Evolutionary conservation across 1,284 basidiomycete species (phyloP).

Genomic region (Trichosporon sp.): DNA sequence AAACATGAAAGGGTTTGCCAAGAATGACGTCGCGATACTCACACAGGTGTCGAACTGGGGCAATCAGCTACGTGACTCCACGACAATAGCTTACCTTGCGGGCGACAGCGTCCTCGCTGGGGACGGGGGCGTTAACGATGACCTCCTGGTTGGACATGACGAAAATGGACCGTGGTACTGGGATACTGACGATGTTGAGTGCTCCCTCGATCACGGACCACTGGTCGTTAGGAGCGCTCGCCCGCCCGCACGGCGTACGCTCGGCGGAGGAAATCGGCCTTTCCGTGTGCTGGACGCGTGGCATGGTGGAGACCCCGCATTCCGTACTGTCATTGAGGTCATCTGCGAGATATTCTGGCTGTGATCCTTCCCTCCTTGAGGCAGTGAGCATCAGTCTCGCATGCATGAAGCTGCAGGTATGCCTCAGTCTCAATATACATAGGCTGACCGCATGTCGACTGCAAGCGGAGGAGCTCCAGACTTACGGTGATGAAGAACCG

Average conservation of each 20-base stretch:
- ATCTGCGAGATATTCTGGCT: too few species aligned
- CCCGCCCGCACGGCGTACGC: background rate
- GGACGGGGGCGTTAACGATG: slow-evolving; percentile 54
- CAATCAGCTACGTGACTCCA: background rate
- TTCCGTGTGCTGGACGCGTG: slow-evolving; percentile 2
- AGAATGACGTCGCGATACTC: slow-evolving; percentile 48
- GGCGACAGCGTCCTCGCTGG: slow-evolving; percentile 77
- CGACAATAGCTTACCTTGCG: slow-evolving; percentile 63
- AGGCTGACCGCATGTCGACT: too few species aligned
- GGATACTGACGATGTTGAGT: background rate
- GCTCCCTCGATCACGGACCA: background rate
- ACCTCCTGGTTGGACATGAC: slow-evolving; percentile 3
- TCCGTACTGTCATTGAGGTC: background rate
- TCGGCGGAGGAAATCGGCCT: slow-evolving; percentile 1
- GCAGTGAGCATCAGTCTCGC: too few species aligned
- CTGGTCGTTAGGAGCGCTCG: background rate
- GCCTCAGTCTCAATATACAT: too few species aligned
- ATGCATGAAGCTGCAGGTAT: too few species aligned
- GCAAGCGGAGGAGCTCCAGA: too few species aligned
- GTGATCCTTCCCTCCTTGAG: too few species aligned
- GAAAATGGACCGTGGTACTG: background rate
- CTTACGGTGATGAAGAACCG: too few species aligned
- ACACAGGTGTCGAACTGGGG: slow-evolving; percentile 85
- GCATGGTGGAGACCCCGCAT: background rate
- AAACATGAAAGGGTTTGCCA: background rate